Conservation (phyloP, 2,329 filamentous ascomycete species). For the Chaetomiaceae sp. region DNA sequence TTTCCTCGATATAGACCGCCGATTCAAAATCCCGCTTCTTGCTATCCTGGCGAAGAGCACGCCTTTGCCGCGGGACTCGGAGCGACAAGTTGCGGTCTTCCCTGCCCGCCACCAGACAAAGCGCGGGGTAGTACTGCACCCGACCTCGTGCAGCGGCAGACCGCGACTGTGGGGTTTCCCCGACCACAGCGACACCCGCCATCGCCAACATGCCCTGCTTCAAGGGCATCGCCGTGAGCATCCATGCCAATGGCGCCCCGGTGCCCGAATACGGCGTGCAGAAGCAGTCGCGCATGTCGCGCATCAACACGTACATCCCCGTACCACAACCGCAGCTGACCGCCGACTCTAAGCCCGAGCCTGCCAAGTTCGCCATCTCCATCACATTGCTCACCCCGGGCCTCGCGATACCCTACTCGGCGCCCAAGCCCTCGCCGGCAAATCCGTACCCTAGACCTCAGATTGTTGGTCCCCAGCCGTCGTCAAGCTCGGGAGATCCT, state of each 20-base stretch:
- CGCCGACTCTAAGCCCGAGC: constrained; percentile 68
- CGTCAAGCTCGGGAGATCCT: constrained; percentile 44
- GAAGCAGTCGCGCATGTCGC: constrained; percentile 81
- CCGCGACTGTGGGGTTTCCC: constrained; percentile 7
- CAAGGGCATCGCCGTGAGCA: constrained; percentile 97
- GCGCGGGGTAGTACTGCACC: constrained; percentile 12
- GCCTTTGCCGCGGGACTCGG: no score
- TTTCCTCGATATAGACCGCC: neutral
- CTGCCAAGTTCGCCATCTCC: constrained; percentile 95
- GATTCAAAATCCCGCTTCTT: no score
- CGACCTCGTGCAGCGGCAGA: constrained; percentile 3
- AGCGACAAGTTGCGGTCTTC: no score
- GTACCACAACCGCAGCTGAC: constrained; percentile 82
- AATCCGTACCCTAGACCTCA: constrained; percentile 78
- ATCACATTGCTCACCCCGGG: constrained; percentile 90
- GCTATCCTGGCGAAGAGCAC: no score
- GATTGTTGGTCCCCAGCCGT: constrained; percentile 66
- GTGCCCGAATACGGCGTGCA: constrained; percentile 92
- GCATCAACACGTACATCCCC: constrained; percentile 95
- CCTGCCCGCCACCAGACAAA: constrained; percentile 7
- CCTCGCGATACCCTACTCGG: constrained; percentile 86
- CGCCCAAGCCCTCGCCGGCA: constrained; percentile 68
- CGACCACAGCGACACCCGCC: constrained; percentile 15
- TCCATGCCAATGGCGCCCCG: constrained; percentile 75
- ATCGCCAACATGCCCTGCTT: constrained; percentile 75